Evolutionary conservation across 176 grass and related monocot genomes (phyloP).

Genomic region (Oryza longistaminata): DNA sequence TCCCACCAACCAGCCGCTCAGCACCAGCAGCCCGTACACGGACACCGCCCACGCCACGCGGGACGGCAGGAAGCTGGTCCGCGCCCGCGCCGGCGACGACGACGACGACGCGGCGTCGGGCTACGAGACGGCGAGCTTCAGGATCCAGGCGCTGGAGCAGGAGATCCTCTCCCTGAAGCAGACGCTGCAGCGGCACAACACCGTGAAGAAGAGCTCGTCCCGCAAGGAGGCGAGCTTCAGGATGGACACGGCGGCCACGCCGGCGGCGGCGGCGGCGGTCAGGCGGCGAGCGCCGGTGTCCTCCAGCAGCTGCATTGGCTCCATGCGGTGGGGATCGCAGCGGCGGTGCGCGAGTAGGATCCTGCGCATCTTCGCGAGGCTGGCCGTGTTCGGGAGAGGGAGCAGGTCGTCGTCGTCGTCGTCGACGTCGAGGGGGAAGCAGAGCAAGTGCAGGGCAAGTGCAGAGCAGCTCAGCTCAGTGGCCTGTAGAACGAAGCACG

Average conservation of each 20-base stretch:
- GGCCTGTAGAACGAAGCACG: conserved; percentile 35
- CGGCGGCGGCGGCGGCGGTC: not conserved
- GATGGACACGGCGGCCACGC: not conserved
- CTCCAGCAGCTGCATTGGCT: conserved; percentile 71
- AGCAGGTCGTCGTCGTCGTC: conserved; percentile 27
- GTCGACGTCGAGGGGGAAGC: conserved; percentile 40
- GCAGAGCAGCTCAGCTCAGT: conserved; percentile 30
- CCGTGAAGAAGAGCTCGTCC: conserved; percentile 31
- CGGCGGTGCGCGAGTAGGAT: conserved; percentile 66
- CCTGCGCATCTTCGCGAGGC: conserved; percentile 73
- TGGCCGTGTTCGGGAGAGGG: conserved; percentile 73
- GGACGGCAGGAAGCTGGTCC: conserved; percentile 42
- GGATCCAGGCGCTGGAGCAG: conserved; percentile 83
- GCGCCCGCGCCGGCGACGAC: conserved; percentile 17
- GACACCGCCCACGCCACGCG: not conserved
- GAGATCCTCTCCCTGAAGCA: conserved; percentile 78
- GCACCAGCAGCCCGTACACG: conserved; percentile 42
- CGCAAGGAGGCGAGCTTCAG: conserved; percentile 52
- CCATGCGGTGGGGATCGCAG: conserved; percentile 76
- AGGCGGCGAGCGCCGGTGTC: conserved; percentile 49
- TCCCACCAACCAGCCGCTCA: conserved; percentile 50
- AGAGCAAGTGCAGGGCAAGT: conserved; percentile 49
- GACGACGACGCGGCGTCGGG: conserved; percentile 35
- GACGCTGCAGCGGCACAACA: conserved; percentile 65
- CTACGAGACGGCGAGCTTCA: conserved; percentile 75